Base-by-base conservation (phyloP, 352 stramenopile species). In the Halophytophthora polymorphica region DNA sequence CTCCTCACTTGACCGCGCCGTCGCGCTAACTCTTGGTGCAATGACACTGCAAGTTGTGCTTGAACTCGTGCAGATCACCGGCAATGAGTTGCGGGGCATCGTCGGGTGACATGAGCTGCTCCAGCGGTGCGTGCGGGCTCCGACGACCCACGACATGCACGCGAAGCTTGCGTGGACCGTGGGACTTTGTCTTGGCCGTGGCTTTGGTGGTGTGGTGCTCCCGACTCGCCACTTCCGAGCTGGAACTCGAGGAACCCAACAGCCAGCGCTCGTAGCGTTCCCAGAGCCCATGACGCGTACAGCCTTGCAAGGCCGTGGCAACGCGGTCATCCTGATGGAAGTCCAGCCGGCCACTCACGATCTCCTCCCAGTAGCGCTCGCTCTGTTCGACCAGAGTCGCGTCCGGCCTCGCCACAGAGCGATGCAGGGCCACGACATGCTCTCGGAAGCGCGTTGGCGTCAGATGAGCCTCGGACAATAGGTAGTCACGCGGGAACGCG, bases 351-450 rank as follows among this genome's bases (percentile, higher is more conserved):
- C 78, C 67, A 18, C 45, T 70, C 21, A 83, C 71, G 53, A 91
- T 88, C 47, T 90, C 80, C 43, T 86, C 68, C 83, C 83, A 93
- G 58, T 83, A 88, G 19, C 78, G 72, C 14, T 86, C 56, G 2
- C 61, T 89, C 49, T 86, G 64, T 23, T 84, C 78, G 7, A 47
- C 46, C 19, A 93, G 46, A 10, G 61, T 85, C 31, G 61, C 55
- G 28, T 92, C 77, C 0, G 72, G 70, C 36, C 66, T 58, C 5
- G 64, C 58, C 58, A 86, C 75, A 43, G 66, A 50, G 37, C 71
- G 66, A 31, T 77, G 67, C 4, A 79, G 57, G 33, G 56, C 77
- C 17, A 56, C 50, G n/a, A 92, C 52, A 41, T 90, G 66, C 28
- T 62, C 52, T n/a, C 53, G 35, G 28, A 94, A 81, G 0, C 45